Base-by-base conservation (phyloP, 2,329 filamentous ascomycete species). In the Chaetomiaceae sp. region DNA sequence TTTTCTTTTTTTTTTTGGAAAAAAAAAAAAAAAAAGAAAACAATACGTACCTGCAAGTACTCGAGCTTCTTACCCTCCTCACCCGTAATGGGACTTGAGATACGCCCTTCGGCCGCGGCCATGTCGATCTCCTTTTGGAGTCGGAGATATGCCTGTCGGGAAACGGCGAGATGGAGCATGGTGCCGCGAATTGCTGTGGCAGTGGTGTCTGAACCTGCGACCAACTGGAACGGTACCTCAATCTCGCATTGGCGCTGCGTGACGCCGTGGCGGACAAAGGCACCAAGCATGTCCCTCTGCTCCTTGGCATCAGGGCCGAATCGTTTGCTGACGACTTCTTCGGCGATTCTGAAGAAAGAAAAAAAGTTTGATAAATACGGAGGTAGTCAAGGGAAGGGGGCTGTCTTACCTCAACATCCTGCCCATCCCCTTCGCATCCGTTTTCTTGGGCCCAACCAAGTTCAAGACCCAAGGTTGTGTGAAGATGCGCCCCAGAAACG, bases 181-280 rank as follows among this genome's bases (percentile, higher is more conserved):
- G 56, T 56, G 13, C 41, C 36, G 16, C 54, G 52, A 20, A 60
- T 53, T 6, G 45, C 46, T 9, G 38, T 54, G 3, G 58, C 49
- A 6, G 58, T 57, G 1, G 54, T 58, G 48, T 60, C 58, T 18
- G 61, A 62, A 8, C 65, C 58, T n/a, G 56, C 54, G 3, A 54
- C 18, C 18, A 58, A 25, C 21, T 53, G 47, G 29, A 58, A 41
- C 8, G 43, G 25, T 7, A 44, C 66, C 58, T 75, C 74, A 41
- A 79, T 77, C 43, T 77, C 70, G 43, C 67, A 66, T 33, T 74
- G 67, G 16, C 63, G 56, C 44, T 67, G 67, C 8, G 61, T 68
- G 16, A 75, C 58, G 2, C 73, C 72, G 32, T 72, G 68, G 1
- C 65, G 43, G 7, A 60, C 34, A n/a, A 58, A 60, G 11, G 54